Base-by-base conservation (phyloP, 768 basidiomycete species). In the Xerocomus brunneocitrinus region DNA sequence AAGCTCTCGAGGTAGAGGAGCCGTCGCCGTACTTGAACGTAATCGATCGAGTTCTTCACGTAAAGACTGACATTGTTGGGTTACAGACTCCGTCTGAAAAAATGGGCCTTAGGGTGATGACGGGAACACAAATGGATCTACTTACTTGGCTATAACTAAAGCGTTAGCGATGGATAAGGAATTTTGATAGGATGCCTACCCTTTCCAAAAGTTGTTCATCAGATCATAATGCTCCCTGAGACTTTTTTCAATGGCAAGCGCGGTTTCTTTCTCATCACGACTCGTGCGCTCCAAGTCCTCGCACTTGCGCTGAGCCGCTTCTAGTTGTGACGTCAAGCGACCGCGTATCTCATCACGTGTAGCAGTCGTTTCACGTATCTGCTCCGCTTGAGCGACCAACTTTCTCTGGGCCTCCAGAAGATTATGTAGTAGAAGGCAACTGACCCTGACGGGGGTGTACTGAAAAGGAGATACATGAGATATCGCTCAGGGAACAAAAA, bases 371-470 rank as follows among this genome's bases (percentile, higher is more conserved):
- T 65, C 67, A 36, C 68, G 66, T 48, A 66, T 47, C 16, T 71
- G 62, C 8, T 69, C 69, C 48, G 56, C 55, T 57, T 73, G 74
- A 43, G 72, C 61, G 46, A 68, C 64, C 49, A 77, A 62, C 54
- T 65, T 73, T 35, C 72, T 66, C 65, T 78, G 79, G 8, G 75
- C 69, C 28, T 82, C 79, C 57, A 74, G 74, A 25, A 82, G 63
- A 56, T 79, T 80, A 24, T 74, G 68, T 27, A 84, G 69, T 67
- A 84, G 70, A 46, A 77, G 70, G 59, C 71, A 74, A 50, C 75
- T 73, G 51, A 76, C 72, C 57, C 78, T 71, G 61, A 84, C 71
- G 47, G 82, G 80, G 22, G 70, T 70, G 51, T 78, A 80, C 82
- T 84, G 48, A 47, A 36, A 30, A 48, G 4, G 38, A 24, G 19